Percentiles rank a stretch among this genome's conserved stretches.
Conservation (phyloP, 2,329 filamentous ascomycete species). For the Colletotrichum somersetense region DNA sequence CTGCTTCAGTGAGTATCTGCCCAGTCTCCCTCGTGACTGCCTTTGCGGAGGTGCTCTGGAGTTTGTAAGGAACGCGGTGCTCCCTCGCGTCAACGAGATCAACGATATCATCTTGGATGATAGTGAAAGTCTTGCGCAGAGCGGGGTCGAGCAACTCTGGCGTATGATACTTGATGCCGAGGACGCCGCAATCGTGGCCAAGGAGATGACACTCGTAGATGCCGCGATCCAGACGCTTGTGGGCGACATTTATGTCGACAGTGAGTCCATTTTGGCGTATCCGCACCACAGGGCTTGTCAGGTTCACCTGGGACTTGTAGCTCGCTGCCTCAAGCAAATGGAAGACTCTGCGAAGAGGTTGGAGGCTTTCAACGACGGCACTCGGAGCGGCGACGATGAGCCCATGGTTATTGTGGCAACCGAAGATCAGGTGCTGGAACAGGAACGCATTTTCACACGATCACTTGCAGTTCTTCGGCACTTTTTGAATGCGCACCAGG, state of each 20-base stretch:
- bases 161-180: conserved; percentile 80
- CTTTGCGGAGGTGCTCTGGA: conserved; percentile 73
- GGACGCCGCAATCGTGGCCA: conserved; percentile 64
- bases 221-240: conserved; percentile 79
- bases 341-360: conserved; percentile 72
- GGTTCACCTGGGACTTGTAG: conserved; percentile 77
- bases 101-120: conserved; percentile 64
- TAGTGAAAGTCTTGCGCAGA: conserved; percentile 64
- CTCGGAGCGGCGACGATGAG: conserved; percentile 61
- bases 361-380: conserved; percentile 60
- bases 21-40: conserved; percentile 66
- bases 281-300: conserved; percentile 64
- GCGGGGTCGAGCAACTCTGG: conserved; percentile 82
- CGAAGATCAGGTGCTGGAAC: conserved; percentile 62
- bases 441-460: conserved; percentile 75
- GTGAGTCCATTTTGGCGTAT: conserved; percentile 62
- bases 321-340: conserved; percentile 79
- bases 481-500: conserved; percentile 75
- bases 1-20: conserved; percentile 69
- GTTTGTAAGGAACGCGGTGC: conserved; percentile 68
- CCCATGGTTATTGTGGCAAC: conserved; percentile 64
- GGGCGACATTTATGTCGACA: conserved; percentile 75
- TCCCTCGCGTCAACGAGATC: conserved; percentile 60
- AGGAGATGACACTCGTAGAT: conserved; percentile 58
- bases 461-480: conserved; percentile 77